Evolutionary conservation across 2,329 filamentous ascomycete genomes (phyloP), one percentile per base, ranked within the genome.

Genomic region (Xylariaceae sp.): DNA sequence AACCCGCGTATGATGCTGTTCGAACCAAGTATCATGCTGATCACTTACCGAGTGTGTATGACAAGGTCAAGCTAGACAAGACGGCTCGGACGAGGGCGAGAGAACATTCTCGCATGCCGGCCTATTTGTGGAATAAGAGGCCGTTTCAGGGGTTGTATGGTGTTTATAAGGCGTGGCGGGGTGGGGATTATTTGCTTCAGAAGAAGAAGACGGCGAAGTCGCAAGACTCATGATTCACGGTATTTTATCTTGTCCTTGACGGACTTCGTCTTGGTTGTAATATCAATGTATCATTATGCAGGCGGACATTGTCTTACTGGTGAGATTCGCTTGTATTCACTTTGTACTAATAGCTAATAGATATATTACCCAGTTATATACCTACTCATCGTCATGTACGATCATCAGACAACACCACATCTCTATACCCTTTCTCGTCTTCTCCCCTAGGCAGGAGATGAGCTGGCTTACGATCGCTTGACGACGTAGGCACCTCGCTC

Each of bases 31-130:
- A 88, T 67, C 73, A 76, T 3, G 87, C 87, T 0, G 74, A 74
- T 1, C 79, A 82, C 52, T 68, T 89, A 62, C 86, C 85, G 0
- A 85, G 76, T 35, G 85, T 89, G 1, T 88, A 85, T 62, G 85
- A 89, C 65, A 89, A 89, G 73, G 84, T 88, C 23, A 82, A 80
- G 66, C 81, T 82, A 0, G 76, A 77, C 44, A 70, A 76, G 2
- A 72, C 74, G 1, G 71, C 66, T 1, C 72, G 75, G 39, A 69
- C 70, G 39, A 66, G 64, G 8, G 70, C 67, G 11, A 70, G 64
- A 44, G 67, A 71, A 62, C 65, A 61, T 1, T 69, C 70, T n/a
- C 73, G 74, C 42, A 70, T 76, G 62, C 68, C 68, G 56, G 66
- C 67, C 2, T 56, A 67, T 4, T 59, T 74, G 4, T 74, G 72